Evolutionary conservation across 139 green algal species (phyloP), one percentile per base, ranked within the genome.

Genomic region (Chlorella sorokiniana): DNA sequence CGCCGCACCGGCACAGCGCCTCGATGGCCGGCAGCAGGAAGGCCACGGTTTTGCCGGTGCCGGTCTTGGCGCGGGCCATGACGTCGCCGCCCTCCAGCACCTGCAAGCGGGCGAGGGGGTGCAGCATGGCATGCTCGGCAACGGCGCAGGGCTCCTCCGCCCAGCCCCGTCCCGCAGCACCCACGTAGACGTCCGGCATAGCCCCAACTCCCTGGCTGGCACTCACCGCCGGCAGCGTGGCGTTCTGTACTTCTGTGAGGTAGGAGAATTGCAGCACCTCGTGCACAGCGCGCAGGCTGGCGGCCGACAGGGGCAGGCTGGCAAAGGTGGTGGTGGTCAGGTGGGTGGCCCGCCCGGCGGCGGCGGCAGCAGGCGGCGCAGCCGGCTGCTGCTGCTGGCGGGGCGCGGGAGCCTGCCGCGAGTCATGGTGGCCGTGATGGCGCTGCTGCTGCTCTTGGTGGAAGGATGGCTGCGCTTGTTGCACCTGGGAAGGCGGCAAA

Each of bases 61-160:
- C 94, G 5, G 94, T 98, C 69, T 94, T 96, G 52, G 94, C 94
- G 76, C 95, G 96, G 35, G 87, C 91, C 41, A 97, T 85, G 4
- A 96, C 83, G 69, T 98, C 94, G 27, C 67, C 48, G 2, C 87
- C 88, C 4, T 62, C 25, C 31, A 91, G 79, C 14, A 67, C 59
- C 73, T 79, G 73, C 20, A 29, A 42, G 7, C 20, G 41, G 29
- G 25, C 25, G 9, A 40, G 33, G 27, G n/a, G 5, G 33, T 14
- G 63, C 63, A 29, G 11, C 33, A n/a, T 1, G 5, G 6, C 18
- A 23, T 42, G 11, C 11, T 14, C 14, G 5, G 31, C 5, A 11
- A 18, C 35, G 20, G 63, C 31, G 8, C 25, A 33, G 1, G n/a
- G 61, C 27, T 7, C 3, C 20, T 37, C 27, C 3, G 20, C 56